Evolutionary conservation across 208 protist genomes (phyloP).

Genomic region (Tritrichomonas foetus): DNA sequence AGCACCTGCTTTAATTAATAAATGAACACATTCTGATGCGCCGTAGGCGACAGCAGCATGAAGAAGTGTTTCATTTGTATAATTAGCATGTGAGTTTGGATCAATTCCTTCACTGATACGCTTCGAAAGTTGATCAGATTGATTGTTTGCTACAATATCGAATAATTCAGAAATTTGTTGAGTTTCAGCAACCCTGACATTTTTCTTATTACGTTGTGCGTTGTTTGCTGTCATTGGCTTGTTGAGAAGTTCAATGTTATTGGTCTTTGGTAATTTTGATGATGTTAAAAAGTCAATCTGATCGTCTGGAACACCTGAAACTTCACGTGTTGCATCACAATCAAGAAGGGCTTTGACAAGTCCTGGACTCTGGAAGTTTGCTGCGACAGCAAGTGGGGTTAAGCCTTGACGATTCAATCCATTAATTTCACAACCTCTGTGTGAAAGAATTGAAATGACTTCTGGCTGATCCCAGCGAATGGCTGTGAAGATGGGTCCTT

Average conservation of each 20-base stretch:
- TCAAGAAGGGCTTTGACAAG: neutral
- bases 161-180: neutral
- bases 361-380: neutral
- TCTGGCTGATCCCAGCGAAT: slow-evolving; percentile 9
- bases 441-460: neutral
- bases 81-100: neutral
- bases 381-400: neutral
- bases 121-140: neutral
- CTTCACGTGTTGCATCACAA: neutral
- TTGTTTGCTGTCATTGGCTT: too few relatives aligned
- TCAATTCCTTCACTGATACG: neutral
- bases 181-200: neutral
- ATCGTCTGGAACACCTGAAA: slow-evolving; percentile 34
- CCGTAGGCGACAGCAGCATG: neutral
- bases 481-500: slow-evolving; percentile 35
- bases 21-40: neutral
- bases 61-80: slow-evolving; percentile 13
- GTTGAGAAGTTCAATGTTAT: neutral
- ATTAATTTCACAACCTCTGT: neutral
- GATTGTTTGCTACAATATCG: slow-evolving; percentile 13
- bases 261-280: neutral
- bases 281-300: neutral
- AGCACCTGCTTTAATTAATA: neutral
- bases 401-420: neutral
- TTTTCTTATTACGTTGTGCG: neutral